phyloP scores from a whole-genome alignment of 352 stramenopile genomes.

The Phytophthora chlamydospora region DNA sequence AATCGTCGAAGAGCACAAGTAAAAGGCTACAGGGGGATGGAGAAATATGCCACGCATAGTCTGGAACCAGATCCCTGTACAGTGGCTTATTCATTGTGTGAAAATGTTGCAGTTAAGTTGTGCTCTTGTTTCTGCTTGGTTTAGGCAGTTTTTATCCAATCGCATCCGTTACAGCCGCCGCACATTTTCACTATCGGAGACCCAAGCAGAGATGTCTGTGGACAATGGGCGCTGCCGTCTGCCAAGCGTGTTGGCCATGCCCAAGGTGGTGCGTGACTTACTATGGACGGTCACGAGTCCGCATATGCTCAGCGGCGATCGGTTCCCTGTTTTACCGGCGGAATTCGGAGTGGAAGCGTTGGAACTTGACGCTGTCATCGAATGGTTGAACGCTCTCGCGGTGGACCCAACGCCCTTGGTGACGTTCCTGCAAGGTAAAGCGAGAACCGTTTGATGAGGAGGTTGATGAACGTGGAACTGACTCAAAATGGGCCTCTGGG shows the following conservation, averaged over 20 bases:
- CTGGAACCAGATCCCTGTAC: not conserved
- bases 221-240: constrained; percentile 15
- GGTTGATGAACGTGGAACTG: not conserved
- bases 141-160: not conserved
- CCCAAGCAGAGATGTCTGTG: constrained; percentile 20
- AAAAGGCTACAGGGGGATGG: constrained; percentile 10
- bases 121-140: not conserved
- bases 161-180: too few relatives aligned
- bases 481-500: not conserved
- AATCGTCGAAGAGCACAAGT: constrained; percentile 35
- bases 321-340: constrained; percentile 54
- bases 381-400: constrained; percentile 58
- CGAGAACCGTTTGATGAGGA: not conserved
- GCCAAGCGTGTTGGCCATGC: constrained; percentile 17
- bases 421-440: constrained; percentile 56
- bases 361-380: constrained; percentile 34
- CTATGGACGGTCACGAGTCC: constrained; percentile 68
- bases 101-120: too few relatives aligned
- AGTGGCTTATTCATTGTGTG: not conserved
- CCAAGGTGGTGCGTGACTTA: constrained; percentile 74
- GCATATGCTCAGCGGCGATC: constrained; percentile 50
- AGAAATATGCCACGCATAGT: constrained; percentile 23
- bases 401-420: constrained; percentile 50
- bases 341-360: constrained; percentile 38
- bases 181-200: too few relatives aligned